Percentiles rank a stretch among this genome's conserved stretches.
Conservation (phyloP, 2,329 filamentous ascomycete species). For the Ophiostoma sp. region DNA sequence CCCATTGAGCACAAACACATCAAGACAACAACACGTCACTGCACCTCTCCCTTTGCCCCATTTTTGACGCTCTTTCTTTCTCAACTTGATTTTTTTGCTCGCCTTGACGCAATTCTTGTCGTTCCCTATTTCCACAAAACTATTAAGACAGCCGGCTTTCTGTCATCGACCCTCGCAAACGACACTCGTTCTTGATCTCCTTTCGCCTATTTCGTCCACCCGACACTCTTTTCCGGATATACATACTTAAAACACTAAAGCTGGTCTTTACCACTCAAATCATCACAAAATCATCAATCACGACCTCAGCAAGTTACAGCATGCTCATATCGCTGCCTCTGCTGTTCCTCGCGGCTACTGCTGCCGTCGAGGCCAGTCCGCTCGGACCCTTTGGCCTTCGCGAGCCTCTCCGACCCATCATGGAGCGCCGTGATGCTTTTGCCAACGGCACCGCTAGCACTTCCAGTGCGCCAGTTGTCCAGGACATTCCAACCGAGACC, state of each 20-base stretch:
- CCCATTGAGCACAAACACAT: slow-evolving; percentile 4
- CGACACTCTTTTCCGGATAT: background rate
- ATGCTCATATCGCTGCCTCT: slow-evolving; percentile 23
- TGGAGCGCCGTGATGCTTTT: background rate
- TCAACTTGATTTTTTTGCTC: background rate
- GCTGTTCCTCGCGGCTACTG: slow-evolving; percentile 24
- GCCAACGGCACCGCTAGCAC: background rate
- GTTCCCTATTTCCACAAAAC: background rate
- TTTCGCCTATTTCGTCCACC: background rate
- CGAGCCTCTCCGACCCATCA: background rate
- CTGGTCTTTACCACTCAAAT: background rate
- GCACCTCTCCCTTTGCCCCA: background rate
- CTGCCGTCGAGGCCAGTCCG: slow-evolving; percentile 34
- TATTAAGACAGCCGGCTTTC: slow-evolving; percentile 20
- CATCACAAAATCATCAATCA: background rate
- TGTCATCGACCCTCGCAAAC: background rate
- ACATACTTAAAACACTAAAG: background rate
- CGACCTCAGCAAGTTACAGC: slow-evolving; percentile 10
- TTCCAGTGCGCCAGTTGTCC: background rate
- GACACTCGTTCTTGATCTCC: slow-evolving; percentile 11
- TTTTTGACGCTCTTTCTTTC: background rate
- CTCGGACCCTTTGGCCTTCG: slow-evolving; percentile 25
- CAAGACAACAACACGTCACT: background rate
- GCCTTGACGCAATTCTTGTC: background rate
- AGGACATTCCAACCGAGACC: background rate